Percentiles rank a stretch among this genome's conserved stretches.
phyloP scores from a whole-genome alignment of 2,329 filamentous ascomycete genomes.

The Cladosporium sp. region DNA sequence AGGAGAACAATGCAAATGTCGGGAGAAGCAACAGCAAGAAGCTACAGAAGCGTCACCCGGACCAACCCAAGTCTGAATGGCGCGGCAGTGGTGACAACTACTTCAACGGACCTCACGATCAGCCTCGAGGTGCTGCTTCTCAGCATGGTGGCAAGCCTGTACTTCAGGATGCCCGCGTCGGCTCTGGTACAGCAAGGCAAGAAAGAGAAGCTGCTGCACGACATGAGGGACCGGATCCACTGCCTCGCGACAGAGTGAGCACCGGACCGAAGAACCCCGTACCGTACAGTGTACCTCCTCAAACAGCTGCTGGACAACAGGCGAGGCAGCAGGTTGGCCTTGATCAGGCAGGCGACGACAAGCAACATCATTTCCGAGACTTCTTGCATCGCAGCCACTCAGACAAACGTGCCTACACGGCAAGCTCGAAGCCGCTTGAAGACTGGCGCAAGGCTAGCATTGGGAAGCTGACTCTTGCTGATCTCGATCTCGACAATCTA shows the following conservation, averaged over 20 bases:
- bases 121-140: constrained; percentile 9
- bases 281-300: constrained; percentile 40
- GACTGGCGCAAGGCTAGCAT: constrained; percentile 49
- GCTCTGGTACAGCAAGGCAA: constrained; percentile 34
- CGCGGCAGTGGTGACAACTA: constrained; percentile 10
- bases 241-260: constrained; percentile 35
- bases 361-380: constrained; percentile 40
- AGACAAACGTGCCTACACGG: constrained; percentile 51
- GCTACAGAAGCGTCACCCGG: constrained; percentile 31
- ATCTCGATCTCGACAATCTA: constrained; percentile 45
- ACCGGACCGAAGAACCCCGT: constrained; percentile 31
- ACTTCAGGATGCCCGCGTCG: constrained; percentile 43
- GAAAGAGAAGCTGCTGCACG: constrained; percentile 38
- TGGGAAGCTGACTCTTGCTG: constrained; percentile 44
- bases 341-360: constrained; percentile 33
- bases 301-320: constrained; percentile 40
- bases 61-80: constrained; percentile 10
- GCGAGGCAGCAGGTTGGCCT: constrained; percentile 47
- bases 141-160: constrained; percentile 22
- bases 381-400: constrained; percentile 44
- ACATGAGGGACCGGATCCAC: constrained; percentile 41
- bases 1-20: constrained; percentile 30
- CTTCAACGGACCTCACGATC: constrained; percentile 16
- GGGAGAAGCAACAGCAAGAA: constrained; percentile 41
- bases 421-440: constrained; percentile 60